phyloP scores from a whole-genome alignment of 805 yeast species.

The Millerozyma acaciae region DNA sequence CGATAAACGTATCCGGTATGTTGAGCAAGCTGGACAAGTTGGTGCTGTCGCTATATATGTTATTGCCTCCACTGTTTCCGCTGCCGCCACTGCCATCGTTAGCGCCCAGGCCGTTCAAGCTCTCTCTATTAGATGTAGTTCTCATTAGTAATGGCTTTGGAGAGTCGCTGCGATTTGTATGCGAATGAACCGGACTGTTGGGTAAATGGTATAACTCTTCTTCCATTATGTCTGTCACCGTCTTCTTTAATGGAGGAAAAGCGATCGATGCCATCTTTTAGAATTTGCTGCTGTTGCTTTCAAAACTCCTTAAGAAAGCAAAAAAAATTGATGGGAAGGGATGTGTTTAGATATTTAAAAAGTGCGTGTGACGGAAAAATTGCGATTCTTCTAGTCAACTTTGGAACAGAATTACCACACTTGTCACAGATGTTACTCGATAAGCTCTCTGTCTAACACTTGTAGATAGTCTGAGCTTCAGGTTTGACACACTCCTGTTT shows the following conservation, averaged over 20 bases:
- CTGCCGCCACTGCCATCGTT: constrained; percentile 12
- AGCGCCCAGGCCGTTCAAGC: neutral
- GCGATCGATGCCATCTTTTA: constrained; percentile 42
- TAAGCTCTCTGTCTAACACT: too few species aligned
- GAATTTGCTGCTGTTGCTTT: too few species aligned
- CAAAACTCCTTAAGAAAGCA: neutral
- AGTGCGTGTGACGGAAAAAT: constrained; percentile 1
- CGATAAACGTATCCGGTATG: constrained; percentile 29
- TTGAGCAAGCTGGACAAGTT: constrained; percentile 27
- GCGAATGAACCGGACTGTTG: constrained; percentile 16
- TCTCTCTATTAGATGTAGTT: constrained; percentile 3
- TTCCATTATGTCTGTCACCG: constrained; percentile 56
- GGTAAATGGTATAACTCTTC: constrained; percentile 52
- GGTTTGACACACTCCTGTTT: too few species aligned
- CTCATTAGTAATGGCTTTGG: constrained; percentile 6
- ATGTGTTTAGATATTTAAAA: constrained; percentile 1
- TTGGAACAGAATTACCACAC: constrained; percentile 1
- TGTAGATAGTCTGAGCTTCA: too few species aligned
- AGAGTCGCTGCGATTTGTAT: constrained; percentile 7
- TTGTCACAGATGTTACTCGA: too few species aligned
- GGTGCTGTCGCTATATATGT: too few species aligned
- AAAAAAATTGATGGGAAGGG: too few species aligned
- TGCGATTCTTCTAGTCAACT: constrained; percentile 2
- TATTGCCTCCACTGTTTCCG: too few species aligned
- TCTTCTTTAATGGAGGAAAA: constrained; percentile 48